These are phyloP conservation scores for Debaryomyces maramus DNA, from an alignment of 805 yeast genomes.

Conservation along the genomic window DNA sequence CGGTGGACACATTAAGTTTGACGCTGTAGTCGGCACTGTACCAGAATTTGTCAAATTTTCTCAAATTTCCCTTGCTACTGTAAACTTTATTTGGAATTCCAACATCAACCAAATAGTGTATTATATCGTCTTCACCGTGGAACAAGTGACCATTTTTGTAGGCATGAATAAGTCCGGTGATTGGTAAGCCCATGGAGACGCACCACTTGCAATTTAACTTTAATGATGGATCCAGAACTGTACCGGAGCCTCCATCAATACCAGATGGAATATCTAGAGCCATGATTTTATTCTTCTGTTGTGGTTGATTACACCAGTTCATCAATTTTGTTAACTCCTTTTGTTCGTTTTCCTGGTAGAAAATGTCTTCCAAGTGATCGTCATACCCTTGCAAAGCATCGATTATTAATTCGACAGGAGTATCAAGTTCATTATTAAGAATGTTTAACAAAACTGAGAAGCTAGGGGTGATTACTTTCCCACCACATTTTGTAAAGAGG, in stretches of 20 bases:
- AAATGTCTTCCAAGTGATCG: constrained; percentile 60
- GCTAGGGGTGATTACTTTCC: constrained; percentile 50
- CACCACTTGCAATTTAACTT: constrained; percentile 55
- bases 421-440: constrained; percentile 49
- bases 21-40: constrained; percentile 34
- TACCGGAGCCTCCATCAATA: constrained; percentile 79
- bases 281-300: constrained; percentile 45
- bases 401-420: constrained; percentile 75
- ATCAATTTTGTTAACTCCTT: constrained; percentile 46
- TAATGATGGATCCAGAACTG: constrained; percentile 27
- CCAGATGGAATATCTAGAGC: constrained; percentile 85
- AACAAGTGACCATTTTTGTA: constrained; percentile 52
- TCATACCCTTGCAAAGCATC: constrained; percentile 89
- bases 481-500: constrained; percentile 62
- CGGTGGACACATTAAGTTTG: constrained; percentile 16
- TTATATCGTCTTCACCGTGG: constrained; percentile 36
- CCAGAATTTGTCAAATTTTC: constrained; percentile 50
- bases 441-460: constrained; percentile 35
- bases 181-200: constrained; percentile 71
- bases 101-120: constrained; percentile 64
- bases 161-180: constrained; percentile 60
- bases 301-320: constrained; percentile 62
- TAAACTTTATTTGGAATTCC: constrained; percentile 67
- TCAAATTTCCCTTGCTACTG: constrained; percentile 36
- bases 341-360: constrained; percentile 38